phyloP scores from a whole-genome alignment of 2,329 filamentous ascomycete species.

The Trichoderma arundinaceum region DNA sequence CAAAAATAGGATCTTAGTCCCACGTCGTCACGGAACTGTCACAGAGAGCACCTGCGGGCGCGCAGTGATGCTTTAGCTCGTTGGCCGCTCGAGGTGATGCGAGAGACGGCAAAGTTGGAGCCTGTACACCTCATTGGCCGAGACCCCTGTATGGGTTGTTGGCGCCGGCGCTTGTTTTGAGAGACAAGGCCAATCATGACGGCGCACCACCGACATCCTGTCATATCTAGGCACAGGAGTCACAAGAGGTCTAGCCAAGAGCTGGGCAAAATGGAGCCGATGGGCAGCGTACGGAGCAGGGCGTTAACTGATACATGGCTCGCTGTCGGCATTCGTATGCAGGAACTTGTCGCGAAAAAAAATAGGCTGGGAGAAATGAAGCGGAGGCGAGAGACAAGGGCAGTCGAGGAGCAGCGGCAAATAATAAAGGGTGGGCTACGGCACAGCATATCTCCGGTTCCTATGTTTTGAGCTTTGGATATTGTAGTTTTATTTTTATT shows the following conservation, averaged over 20 bases:
- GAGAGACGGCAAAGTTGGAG: background rate
- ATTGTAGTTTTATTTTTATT: constrained; percentile 22
- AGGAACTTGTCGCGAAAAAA: constrained; percentile 27
- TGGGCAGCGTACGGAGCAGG: constrained; percentile 8
- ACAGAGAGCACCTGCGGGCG: constrained; percentile 20
- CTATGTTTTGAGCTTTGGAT: background rate
- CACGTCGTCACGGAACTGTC: constrained; percentile 22
- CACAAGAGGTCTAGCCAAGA: constrained; percentile 11
- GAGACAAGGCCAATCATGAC: constrained; percentile 28
- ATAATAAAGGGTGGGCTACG: constrained; percentile 18
- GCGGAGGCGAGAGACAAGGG: constrained; percentile 2
- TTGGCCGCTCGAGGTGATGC: constrained; percentile 21
- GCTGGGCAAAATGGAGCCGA: constrained; percentile 14
- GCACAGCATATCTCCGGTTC: constrained; percentile 19
- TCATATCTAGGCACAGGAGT: constrained; percentile 25
- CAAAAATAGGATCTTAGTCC: constrained; percentile 26
- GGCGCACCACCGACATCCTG: background rate
- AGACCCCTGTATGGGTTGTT: constrained; percentile 14
- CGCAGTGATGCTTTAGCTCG: constrained; percentile 21
- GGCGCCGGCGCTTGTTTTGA: constrained; percentile 30
- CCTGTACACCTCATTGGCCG: constrained; percentile 29
- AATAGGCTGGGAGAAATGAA: constrained; percentile 5
- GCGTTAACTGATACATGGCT: constrained; percentile 30
- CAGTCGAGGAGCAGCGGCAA: background rate
- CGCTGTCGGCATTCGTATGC: constrained; percentile 20